phyloP scores from a whole-genome alignment of 1,284 basidiomycete genomes.

The Ganoderma sp. region DNA sequence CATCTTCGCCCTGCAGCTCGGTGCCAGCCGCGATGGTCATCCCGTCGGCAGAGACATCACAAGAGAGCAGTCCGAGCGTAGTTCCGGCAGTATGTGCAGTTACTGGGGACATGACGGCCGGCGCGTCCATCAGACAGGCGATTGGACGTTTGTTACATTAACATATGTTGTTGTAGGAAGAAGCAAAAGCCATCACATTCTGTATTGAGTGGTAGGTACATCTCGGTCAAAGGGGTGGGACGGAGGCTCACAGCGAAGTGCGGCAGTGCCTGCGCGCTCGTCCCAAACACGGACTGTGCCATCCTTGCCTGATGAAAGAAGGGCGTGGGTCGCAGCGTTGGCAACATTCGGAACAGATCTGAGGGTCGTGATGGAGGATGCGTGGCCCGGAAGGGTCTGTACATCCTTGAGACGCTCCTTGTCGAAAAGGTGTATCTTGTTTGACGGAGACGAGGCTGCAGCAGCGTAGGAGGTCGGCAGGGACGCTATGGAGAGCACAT shows the following conservation, averaged over 20 bases:
- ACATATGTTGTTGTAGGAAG: not conserved
- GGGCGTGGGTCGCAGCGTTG: slow-evolving; percentile 40
- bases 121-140: not conserved
- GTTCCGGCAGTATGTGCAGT: slow-evolving; percentile 54
- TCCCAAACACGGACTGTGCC: slow-evolving; percentile 75
- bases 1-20: slow-evolving; percentile 71
- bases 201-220: slow-evolving; percentile 54
- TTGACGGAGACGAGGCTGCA: slow-evolving; percentile 60
- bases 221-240: slow-evolving; percentile 21
- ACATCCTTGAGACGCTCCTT: slow-evolving; percentile 54
- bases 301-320: slow-evolving; percentile 69
- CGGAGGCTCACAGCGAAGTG: slow-evolving; percentile 62
- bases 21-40: slow-evolving; percentile 73
- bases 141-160: not conserved
- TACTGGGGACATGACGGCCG: slow-evolving; percentile 33
- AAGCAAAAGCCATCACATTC: slow-evolving; percentile 23
- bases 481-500: slow-evolving; percentile 61
- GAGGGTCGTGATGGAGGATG: slow-evolving; percentile 57
- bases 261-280: slow-evolving; percentile 56
- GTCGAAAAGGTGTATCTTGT: slow-evolving; percentile 68
- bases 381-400: slow-evolving; percentile 60
- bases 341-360: slow-evolving; percentile 46
- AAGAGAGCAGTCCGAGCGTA: slow-evolving; percentile 59
- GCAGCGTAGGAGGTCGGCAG: slow-evolving; percentile 58
- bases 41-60: slow-evolving; percentile 72